These are phyloP conservation scores for Chaetomidium leptoderma DNA, from an alignment of 495 filamentous ascomycete species.

Conservation along the genomic window DNA sequence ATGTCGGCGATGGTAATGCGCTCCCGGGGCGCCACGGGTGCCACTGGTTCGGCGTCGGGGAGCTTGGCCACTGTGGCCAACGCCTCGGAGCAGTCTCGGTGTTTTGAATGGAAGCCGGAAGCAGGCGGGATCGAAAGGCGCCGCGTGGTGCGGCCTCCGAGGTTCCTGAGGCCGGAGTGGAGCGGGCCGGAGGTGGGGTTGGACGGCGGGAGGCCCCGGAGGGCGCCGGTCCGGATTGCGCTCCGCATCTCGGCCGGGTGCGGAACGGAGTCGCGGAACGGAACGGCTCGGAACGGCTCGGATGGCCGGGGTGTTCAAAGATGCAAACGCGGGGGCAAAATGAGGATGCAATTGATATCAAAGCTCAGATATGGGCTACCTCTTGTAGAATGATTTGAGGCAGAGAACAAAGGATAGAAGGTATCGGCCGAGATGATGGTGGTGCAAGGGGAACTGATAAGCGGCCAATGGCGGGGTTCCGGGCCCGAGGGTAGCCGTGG, in stretches of 20 bases:
- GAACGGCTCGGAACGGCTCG: background rate
- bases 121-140: background rate
- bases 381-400: background rate
- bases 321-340: background rate
- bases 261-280: background rate
- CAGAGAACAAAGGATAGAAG: background rate
- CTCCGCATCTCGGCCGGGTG: constrained; percentile 6
- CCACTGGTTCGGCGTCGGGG: constrained; percentile 19
- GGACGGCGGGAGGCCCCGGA: constrained; percentile 2
- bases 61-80: constrained; percentile 22
- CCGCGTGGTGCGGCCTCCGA: background rate
- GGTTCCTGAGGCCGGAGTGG: background rate
- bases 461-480: constrained; percentile 3
- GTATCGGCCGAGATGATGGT: background rate
- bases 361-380: background rate
- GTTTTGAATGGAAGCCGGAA: constrained; percentile 20
- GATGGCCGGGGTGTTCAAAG: background rate
- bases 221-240: constrained; percentile 7
- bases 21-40: constrained; percentile 21
- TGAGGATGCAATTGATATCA: background rate
- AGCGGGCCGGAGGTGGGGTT: background rate
- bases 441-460: background rate
- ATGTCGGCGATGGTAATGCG: constrained; percentile 71
- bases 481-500: constrained; percentile 16
- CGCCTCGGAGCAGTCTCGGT: constrained; percentile 18